Percentiles rank a stretch among this genome's conserved stretches.
Conservation (phyloP, 2,329 filamentous ascomycete genomes). For the Alternaria dauci region DNA sequence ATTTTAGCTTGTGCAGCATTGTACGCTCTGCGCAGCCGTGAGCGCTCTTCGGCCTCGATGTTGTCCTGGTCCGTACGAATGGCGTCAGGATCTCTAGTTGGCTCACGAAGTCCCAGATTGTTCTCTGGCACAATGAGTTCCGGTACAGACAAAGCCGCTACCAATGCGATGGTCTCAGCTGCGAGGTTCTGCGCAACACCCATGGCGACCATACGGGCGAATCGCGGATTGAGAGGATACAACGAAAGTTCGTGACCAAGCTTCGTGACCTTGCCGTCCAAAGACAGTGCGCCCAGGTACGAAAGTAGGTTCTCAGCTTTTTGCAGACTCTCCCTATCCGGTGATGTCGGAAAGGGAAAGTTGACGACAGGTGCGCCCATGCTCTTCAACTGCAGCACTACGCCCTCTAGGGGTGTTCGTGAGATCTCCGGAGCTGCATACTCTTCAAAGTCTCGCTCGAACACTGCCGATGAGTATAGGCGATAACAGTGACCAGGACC, state of each 20-base stretch:
- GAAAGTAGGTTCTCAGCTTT: constrained; percentile 86
- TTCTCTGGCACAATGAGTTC: constrained; percentile 87
- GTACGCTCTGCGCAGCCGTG: constrained; percentile 69
- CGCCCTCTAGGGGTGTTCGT: constrained; percentile 85
- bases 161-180: constrained; percentile 85
- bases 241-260: constrained; percentile 83
- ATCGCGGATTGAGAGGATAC: constrained; percentile 90
- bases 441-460: constrained; percentile 84
- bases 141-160: constrained; percentile 85
- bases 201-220: constrained; percentile 89
- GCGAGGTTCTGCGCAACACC: constrained; percentile 84
- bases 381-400: constrained; percentile 91
- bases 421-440: constrained; percentile 90
- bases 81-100: constrained; percentile 54
- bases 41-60: constrained; percentile 73
- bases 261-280: constrained; percentile 77
- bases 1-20: constrained; percentile 81
- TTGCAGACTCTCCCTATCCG: constrained; percentile 76
- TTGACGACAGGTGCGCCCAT: constrained; percentile 93
- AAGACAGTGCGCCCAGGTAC: constrained; percentile 82
- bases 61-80: constrained; percentile 71
- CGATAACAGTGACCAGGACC: constrained; percentile 96
- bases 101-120: constrained; percentile 71
- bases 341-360: constrained; percentile 95
- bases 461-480: constrained; percentile 93